Conservation (phyloP, 371 early-diverging fungal species). For the Thermomucor indicae-seudaticae region DNA sequence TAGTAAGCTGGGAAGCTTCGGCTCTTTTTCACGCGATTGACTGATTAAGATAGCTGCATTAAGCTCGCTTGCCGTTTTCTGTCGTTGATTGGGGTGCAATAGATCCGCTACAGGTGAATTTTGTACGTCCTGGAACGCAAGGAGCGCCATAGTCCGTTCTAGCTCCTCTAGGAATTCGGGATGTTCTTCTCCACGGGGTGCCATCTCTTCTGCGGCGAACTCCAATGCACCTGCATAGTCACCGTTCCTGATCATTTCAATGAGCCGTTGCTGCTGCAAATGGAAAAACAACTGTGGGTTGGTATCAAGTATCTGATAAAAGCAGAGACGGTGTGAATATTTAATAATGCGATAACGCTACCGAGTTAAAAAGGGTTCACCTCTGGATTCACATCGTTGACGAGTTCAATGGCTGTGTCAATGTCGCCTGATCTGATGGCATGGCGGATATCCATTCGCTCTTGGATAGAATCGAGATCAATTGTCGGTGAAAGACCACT, state of each 20-base stretch:
- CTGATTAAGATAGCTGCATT: constrained; percentile 90
- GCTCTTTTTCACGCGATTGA: constrained; percentile 90
- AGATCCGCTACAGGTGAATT: constrained; percentile 78
- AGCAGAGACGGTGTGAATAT: neutral
- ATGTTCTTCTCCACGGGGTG: constrained; percentile 92
- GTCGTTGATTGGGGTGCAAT: constrained; percentile 82
- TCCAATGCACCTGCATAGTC: constrained; percentile 79
- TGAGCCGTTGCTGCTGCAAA: constrained; percentile 92
- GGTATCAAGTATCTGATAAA: constrained; percentile 82
- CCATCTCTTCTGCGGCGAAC: constrained; percentile 96
- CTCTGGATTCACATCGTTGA: constrained; percentile 97
- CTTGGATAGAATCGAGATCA: constrained; percentile 87
- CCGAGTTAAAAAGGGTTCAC: no score
- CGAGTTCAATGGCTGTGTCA: constrained; percentile 89
- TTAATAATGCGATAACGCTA: neutral
- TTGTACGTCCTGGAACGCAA: constrained; percentile 79
- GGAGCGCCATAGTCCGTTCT: constrained; percentile 92
- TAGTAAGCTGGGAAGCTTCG: constrained; percentile 85
- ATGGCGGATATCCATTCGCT: constrained; percentile 90
- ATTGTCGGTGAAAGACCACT: constrained; percentile 73
- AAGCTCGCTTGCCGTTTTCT: constrained; percentile 90
- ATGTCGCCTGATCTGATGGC: constrained; percentile 89
- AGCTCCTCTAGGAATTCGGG: constrained; percentile 92
- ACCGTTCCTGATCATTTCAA: constrained; percentile 88
- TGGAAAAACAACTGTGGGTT: constrained; percentile 94